A percentile compares a stretch with the other conserved stretches of the same genome.
Evolutionary conservation across 1,284 basidiomycete genomes (phyloP).

Genomic region (Mrakiaceae sp.): DNA sequence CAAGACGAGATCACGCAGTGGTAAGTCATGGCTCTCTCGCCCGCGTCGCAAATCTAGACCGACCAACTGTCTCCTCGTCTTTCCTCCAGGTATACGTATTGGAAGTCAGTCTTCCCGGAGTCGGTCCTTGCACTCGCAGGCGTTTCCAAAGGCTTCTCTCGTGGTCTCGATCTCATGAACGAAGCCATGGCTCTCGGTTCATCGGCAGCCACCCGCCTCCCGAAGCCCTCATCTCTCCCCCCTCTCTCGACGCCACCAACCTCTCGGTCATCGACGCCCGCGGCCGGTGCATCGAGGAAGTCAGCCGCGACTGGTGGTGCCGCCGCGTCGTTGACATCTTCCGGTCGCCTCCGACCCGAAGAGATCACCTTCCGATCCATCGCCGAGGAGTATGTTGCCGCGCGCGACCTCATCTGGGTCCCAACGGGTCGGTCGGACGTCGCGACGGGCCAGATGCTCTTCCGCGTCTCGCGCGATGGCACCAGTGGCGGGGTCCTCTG

Average conservation of each 20-base stretch:
- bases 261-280: conserved; percentile 11
- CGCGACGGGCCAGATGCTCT: conserved; percentile 71
- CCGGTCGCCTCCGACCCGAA: conserved; percentile 32
- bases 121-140: conserved; percentile 51
- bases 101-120: conserved; percentile 71
- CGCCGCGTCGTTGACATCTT: not conserved
- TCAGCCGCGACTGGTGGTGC: conserved; percentile 18
- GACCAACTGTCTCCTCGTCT: not conserved
- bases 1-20: conserved; percentile 85
- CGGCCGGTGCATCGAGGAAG: not conserved
- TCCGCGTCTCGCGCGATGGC: conserved; percentile 60
- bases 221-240: conserved; percentile 47
- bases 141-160: conserved; percentile 65
- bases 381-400: conserved; percentile 73
- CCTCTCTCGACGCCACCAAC: conserved; percentile 12
- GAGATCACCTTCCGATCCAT: conserved; percentile 78
- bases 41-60: not conserved
- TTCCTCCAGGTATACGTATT: conserved; percentile 47
- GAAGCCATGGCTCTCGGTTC: conserved; percentile 72
- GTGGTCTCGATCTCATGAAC: conserved; percentile 83
- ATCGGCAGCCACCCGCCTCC: conserved; percentile 53
- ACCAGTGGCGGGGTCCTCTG: conserved; percentile 74
- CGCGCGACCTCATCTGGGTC: conserved; percentile 76
- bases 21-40: conserved; percentile 43
- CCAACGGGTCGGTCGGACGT: conserved; percentile 72